Evolutionary conservation across 1,284 basidiomycete species (phyloP), one percentile per base, ranked within the genome.

Genomic region (Pulveroboletus sp.): DNA sequence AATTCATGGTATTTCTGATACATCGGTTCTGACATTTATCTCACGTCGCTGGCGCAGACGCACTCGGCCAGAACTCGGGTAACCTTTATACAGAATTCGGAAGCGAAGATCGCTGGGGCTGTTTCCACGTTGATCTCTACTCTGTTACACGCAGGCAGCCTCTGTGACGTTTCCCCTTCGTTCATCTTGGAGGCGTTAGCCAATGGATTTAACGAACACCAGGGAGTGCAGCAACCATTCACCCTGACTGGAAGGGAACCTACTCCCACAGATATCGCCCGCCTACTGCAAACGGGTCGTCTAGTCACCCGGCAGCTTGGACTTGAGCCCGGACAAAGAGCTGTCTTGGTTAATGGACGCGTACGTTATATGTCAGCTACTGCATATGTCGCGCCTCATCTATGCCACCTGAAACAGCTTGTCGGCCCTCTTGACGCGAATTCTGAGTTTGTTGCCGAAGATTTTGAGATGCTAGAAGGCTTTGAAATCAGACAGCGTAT

Each of bases 261-360:
- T 11, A 73, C 66, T 5, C 75, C 56, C 4, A 58, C 33, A 18
- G 51, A 65, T 14, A 20, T 57, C 15, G 7, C 47, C 3, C 50
- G 26, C 39, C 22, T 71, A 58, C 64, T 81, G 7, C 75, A 69
- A 43, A 68, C 76, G 1, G 76, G 79, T 57, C 74, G 75, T 36
- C 65, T 82, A 29, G 63, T 89, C 25, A 74, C 75, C 5, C 74
- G 79, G 24, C 78, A 81, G 43, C 64, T 94, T 2, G 80, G 80
- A 2, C 63, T 95, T 36, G 63, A 72, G 14, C 79, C 82, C 2
- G 86, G 87, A 0, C 73, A 86, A 54, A 77, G 78, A 18, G 88
- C 80, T 2, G 56, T 97, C 22, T 63, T 95, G 38, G 76, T 92
- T 49, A 96, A 96, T 64, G 94, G 94, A 38, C 79, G 94, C 33